Evolutionary conservation across 441 rosid species (phyloP).

Genomic region (Euphorbia schlechtendalii): DNA sequence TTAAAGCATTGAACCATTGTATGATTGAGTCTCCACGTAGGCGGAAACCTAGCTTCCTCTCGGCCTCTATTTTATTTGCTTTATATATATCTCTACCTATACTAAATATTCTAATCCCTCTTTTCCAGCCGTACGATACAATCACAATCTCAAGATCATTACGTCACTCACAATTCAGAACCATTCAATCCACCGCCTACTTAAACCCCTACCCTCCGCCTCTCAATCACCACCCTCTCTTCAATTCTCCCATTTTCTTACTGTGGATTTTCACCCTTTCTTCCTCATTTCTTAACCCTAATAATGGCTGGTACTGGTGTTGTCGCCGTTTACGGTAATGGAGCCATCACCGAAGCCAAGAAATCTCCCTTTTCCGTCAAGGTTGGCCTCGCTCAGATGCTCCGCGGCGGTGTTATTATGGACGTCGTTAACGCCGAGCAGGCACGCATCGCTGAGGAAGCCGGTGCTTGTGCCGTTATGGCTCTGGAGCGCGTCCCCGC

Average conservation of each 20-base stretch:
- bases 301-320: slow-evolving; percentile 79
- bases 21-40: slow-evolving; percentile 16
- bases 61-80: slow-evolving; percentile 11
- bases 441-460: slow-evolving; percentile 81
- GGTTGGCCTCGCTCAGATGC: slow-evolving; percentile 96
- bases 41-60: slow-evolving; percentile 9
- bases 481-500: slow-evolving; percentile 92
- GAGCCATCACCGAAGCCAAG: slow-evolving; percentile 70
- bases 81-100: background rate
- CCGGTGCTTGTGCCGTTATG: slow-evolving; percentile 95
- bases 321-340: slow-evolving; percentile 85
- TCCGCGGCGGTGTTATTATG: slow-evolving; percentile 94
- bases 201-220: slow-evolving; percentile 8
- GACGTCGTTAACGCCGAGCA: slow-evolving; percentile 87
- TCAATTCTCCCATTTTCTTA: background rate
- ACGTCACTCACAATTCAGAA: slow-evolving; percentile 4
- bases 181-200: slow-evolving; percentile 23
- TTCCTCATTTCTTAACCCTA: background rate
- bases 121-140: background rate
- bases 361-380: slow-evolving; percentile 89
- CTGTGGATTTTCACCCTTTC: background rate
- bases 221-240: background rate
- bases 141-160: background rate
- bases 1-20: slow-evolving; percentile 8
- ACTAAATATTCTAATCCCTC: background rate